These are phyloP conservation scores for Botryosphaeria dothidea DNA, from an alignment of 2,329 filamentous ascomycete genomes.

Conservation along the genomic window DNA sequence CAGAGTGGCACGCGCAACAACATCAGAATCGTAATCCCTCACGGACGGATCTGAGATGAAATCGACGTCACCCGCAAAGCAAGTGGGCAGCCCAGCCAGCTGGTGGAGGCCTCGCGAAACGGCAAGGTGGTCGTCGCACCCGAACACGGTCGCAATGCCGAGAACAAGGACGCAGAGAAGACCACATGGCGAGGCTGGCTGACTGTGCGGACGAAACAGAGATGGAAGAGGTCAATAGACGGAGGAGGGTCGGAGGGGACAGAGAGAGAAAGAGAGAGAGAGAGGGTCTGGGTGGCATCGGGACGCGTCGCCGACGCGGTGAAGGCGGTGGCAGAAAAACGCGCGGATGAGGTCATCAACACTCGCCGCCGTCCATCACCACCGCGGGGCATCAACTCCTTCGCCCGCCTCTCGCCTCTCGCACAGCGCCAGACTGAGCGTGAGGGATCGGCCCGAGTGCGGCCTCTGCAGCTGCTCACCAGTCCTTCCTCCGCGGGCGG, in stretches of 20 bases:
- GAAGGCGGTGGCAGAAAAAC: constrained; percentile 5
- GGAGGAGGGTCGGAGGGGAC: not conserved
- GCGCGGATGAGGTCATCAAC: not conserved
- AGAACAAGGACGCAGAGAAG: no score
- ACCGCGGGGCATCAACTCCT: not conserved
- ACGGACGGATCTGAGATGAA: no score
- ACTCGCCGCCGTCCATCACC: not conserved
- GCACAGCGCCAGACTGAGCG: no score
- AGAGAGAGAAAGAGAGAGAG: not conserved
- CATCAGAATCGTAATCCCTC: not conserved
- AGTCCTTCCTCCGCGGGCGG: not conserved
- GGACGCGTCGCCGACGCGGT: not conserved
- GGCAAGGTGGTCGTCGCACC: no score
- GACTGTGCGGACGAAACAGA: no score
- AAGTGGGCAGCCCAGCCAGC: not conserved
- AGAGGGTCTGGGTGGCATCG: not conserved
- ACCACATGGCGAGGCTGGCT: no score
- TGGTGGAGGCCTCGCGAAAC: not conserved
- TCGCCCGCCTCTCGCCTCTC: not conserved
- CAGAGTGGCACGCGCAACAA: not conserved
- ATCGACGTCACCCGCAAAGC: no score
- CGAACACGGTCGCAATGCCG: no score
- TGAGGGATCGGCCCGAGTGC: no score
- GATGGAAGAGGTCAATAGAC: not conserved
- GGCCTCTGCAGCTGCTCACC: no score